Conservation (phyloP, 2,329 filamentous ascomycete genomes). For the Colletotrichum lindemuthianum region DNA sequence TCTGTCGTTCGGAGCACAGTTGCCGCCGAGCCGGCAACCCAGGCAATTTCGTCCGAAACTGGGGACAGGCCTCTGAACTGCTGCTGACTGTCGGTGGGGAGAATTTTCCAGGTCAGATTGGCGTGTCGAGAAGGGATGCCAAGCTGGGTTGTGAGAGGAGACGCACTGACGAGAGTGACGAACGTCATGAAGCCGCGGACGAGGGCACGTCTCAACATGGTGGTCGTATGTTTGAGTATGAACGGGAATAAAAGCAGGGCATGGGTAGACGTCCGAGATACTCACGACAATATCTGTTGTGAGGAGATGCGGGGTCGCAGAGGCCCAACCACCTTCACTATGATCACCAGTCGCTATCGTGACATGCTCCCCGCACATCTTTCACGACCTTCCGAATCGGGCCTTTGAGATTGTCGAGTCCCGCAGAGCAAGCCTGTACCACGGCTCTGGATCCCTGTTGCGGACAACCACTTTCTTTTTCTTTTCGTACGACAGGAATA, state of each 20-base stretch:
- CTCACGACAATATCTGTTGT: neutral
- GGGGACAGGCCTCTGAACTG: slow-evolving; percentile 46
- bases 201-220: slow-evolving; percentile 11
- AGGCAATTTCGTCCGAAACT: slow-evolving; percentile 44
- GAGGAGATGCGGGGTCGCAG: slow-evolving; percentile 3
- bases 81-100: slow-evolving; percentile 40
- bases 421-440: neutral
- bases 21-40: slow-evolving; percentile 44
- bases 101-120: slow-evolving; percentile 40
- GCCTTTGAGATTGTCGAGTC: neutral
- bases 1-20: slow-evolving; percentile 45
- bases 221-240: neutral
- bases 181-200: slow-evolving; percentile 1
- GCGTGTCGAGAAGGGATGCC: neutral
- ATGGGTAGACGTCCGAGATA: neutral
- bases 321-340: slow-evolving; percentile 23
- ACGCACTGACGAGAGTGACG: slow-evolving; percentile 17
- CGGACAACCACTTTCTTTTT: neutral
- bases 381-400: slow-evolving; percentile 24
- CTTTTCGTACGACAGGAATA: neutral
- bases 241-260: neutral
- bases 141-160: slow-evolving; percentile 6
- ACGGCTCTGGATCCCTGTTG: neutral
- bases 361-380: slow-evolving; percentile 18
- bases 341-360: slow-evolving; percentile 2